Evolutionary conservation across 768 basidiomycete species (phyloP).

Genomic region (Amanita rubescens): DNA sequence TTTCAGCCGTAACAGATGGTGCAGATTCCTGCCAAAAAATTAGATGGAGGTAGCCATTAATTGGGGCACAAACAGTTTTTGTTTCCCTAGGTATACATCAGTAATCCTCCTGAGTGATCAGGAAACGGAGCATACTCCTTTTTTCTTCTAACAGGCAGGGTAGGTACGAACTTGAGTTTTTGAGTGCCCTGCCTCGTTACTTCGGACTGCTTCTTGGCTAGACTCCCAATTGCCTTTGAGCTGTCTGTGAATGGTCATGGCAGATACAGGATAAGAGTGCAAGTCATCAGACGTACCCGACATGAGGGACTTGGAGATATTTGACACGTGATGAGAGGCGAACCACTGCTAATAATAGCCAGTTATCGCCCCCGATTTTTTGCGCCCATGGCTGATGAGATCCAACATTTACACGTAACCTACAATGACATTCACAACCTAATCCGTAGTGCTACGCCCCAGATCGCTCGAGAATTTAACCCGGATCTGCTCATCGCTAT

Average conservation of each 20-base stretch:
- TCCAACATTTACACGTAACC: conserved; percentile 63
- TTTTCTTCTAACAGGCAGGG: conserved; percentile 66
- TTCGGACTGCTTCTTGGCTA: conserved; percentile 66
- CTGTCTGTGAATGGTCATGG: conserved; percentile 24
- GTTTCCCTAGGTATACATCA: conserved; percentile 37
- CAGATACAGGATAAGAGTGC: not conserved
- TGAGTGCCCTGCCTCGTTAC: conserved; percentile 68
- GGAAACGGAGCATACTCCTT: conserved; percentile 56
- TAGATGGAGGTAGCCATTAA: conserved; percentile 24
- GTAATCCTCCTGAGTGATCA: conserved; percentile 2
- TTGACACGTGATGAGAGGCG: not conserved
- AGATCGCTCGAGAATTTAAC: conserved; percentile 72
- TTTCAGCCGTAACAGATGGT: conserved; percentile 17
- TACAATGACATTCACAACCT: conserved; percentile 94
- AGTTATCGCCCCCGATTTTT: no score
- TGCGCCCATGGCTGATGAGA: conserved; percentile 29
- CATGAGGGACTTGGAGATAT: conserved; percentile 3
- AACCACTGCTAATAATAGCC: no score
- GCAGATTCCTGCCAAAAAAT: conserved; percentile 4
- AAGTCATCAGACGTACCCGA: conserved; percentile 17
- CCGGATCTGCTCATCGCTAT: conserved; percentile 86
- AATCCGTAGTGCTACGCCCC: conserved; percentile 57
- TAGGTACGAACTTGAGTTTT: conserved; percentile 77
- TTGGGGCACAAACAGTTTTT: conserved; percentile 21
- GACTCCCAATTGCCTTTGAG: conserved; percentile 67